phyloP scores from a whole-genome alignment of 2,329 filamentous ascomycete genomes.

The Sordariomycetes sp. region DNA sequence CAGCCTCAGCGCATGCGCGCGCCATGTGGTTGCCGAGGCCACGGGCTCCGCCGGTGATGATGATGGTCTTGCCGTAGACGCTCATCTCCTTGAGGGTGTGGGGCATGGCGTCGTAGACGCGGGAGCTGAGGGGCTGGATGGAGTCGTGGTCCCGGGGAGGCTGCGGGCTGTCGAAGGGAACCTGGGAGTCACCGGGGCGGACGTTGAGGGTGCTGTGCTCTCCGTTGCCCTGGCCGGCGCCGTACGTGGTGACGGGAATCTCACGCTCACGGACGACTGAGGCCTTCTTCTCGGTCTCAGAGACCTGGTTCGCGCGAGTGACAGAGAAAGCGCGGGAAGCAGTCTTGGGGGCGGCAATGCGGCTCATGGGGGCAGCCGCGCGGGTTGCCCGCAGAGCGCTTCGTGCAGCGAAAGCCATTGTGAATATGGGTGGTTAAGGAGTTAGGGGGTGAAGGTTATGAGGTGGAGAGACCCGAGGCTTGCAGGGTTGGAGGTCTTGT shows the following conservation, averaged over 20 bases:
- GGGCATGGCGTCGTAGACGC: constrained; percentile 47
- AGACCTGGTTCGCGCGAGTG: constrained; percentile 19
- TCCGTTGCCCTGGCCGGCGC: constrained; percentile 30
- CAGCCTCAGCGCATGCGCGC: constrained; percentile 66
- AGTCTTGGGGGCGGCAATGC: constrained; percentile 12
- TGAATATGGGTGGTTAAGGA: constrained; percentile 11
- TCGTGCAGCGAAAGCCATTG: constrained; percentile 25
- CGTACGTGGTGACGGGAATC: constrained; percentile 46
- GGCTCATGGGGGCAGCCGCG: constrained; percentile 14
- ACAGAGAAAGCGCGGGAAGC: constrained; percentile 22
- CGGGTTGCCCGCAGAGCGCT: constrained; percentile 21
- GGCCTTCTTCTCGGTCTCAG: constrained; percentile 33
- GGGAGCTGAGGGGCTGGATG: constrained; percentile 41
- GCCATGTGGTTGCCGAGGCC: constrained; percentile 76
- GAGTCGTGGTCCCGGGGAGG: constrained; percentile 33
- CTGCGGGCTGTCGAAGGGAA: constrained; percentile 29
- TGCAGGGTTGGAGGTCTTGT: no score
- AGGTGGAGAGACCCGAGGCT: constrained; percentile 3
- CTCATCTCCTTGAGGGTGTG: constrained; percentile 61
- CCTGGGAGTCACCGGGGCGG: constrained; percentile 27
- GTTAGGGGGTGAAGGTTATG: constrained; percentile 3
- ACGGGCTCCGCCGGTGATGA: constrained; percentile 67
- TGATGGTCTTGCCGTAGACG: constrained; percentile 60
- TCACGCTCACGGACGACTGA: constrained; percentile 48
- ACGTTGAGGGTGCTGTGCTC: constrained; percentile 50